Conservation (phyloP, 768 basidiomycete genomes). For the Tremella yokohamensis region DNA sequence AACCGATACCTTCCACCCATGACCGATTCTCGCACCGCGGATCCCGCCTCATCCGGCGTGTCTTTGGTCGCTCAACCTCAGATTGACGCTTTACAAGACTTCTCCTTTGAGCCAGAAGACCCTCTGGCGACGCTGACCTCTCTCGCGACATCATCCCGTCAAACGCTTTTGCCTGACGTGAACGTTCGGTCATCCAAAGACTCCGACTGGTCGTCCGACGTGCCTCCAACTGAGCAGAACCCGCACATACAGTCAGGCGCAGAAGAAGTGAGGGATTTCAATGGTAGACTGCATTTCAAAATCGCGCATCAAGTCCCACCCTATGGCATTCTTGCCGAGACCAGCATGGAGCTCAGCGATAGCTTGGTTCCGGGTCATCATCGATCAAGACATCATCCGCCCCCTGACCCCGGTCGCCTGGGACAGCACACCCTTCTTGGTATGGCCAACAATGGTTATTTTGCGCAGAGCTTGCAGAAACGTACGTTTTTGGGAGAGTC, state of each 20-base stretch:
- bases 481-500: background rate
- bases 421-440: background rate
- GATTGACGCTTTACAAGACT: background rate
- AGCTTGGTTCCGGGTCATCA: background rate
- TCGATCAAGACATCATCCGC: background rate
- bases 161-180: background rate
- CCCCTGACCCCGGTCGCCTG: background rate
- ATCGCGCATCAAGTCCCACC: constrained; percentile 3
- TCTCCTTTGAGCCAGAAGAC: background rate
- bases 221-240: background rate
- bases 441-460: constrained; percentile 4
- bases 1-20: background rate
- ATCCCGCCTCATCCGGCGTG: background rate
- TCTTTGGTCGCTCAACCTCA: background rate
- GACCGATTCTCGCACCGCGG: background rate
- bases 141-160: background rate
- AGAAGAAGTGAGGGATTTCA: constrained; percentile 3
- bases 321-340: background rate
- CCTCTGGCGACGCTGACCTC: background rate
- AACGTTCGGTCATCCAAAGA: background rate
- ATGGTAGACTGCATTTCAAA: constrained; percentile 1
- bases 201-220: background rate
- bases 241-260: constrained; percentile 3
- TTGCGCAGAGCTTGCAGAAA: background rate
- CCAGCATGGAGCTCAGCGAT: constrained; percentile 4